Conservation (phyloP, 768 basidiomycete species). For the Boletus rubescentipes region DNA sequence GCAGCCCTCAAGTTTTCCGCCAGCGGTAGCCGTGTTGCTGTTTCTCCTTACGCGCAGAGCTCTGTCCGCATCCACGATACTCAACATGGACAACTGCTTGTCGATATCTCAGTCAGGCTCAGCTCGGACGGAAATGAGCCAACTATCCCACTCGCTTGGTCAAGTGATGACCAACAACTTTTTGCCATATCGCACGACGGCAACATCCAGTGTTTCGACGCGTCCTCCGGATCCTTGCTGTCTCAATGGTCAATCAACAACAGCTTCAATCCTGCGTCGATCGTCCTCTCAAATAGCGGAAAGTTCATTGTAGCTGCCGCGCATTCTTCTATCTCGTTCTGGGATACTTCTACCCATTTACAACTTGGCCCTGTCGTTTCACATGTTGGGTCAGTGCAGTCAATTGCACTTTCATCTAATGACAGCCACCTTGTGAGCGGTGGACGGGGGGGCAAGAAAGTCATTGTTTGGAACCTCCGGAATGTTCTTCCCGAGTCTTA, state of each 20-base stretch:
- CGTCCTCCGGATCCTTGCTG: slow-evolving; percentile 8
- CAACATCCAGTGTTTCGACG: slow-evolving; percentile 11
- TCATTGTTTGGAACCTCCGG: slow-evolving; percentile 7
- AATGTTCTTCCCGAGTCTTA: slow-evolving; percentile 8
- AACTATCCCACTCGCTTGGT: slow-evolving; percentile 18
- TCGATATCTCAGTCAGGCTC: slow-evolving; percentile 11
- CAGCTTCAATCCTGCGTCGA: slow-evolving; percentile 2
- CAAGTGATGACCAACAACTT: slow-evolving; percentile 9
- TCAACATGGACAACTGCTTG: slow-evolving; percentile 1
- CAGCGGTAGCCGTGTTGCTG: slow-evolving; percentile 3
- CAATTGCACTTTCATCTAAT: slow-evolving; percentile 10
- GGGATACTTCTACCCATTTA: slow-evolving; percentile 8
- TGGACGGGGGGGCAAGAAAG: slow-evolving; percentile 5
- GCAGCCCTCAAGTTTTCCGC: slow-evolving; percentile 14
- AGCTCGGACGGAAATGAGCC: slow-evolving; percentile 15
- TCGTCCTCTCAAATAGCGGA: slow-evolving; percentile 7
- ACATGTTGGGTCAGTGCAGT: slow-evolving; percentile 8
- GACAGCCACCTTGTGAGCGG: slow-evolving; percentile 11
- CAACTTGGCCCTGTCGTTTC: slow-evolving; percentile 11
- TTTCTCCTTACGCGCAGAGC: slow-evolving; percentile 4
- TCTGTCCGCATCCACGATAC: slow-evolving; percentile 13
- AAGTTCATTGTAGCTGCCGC: slow-evolving; percentile 15
- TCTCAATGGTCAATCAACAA: slow-evolving; percentile 14
- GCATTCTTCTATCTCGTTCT: slow-evolving; percentile 9
- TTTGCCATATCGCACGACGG: slow-evolving; percentile 11